These are phyloP conservation scores for Oryza punctata DNA, from an alignment of 176 grass and related monocot species.

Conservation along the genomic window DNA sequence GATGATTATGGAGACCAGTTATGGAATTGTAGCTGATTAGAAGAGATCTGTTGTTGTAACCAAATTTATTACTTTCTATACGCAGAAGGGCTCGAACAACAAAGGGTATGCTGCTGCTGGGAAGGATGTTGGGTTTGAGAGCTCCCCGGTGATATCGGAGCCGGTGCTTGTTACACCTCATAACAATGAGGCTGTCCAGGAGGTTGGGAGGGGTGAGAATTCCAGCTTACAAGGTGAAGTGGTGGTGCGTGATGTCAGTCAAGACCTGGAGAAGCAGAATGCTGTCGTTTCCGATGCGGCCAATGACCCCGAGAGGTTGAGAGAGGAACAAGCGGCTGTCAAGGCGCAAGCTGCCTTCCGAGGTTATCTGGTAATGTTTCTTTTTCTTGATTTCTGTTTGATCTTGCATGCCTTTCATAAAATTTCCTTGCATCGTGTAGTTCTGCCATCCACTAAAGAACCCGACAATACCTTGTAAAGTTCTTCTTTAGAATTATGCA, in stretches of 20 bases:
- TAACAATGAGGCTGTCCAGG: conserved; percentile 33
- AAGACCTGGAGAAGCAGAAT: conserved; percentile 45
- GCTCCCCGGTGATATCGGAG: conserved; percentile 82
- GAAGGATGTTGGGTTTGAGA: conserved; percentile 42
- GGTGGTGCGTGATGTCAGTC: conserved; percentile 30
- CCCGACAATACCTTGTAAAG: background rate
- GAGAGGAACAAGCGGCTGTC: conserved; percentile 71
- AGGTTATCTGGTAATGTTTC: conserved; percentile 74
- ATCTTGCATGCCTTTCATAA: background rate
- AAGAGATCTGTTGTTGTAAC: conserved; percentile 10
- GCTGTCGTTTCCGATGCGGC: conserved; percentile 24
- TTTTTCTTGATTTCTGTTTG: background rate
- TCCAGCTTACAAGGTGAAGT: conserved; percentile 52
- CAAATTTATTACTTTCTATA: background rate
- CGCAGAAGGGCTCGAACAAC: conserved; percentile 56
- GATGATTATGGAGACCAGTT: background rate
- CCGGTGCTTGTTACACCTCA: conserved; percentile 68
- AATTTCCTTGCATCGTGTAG: background rate
- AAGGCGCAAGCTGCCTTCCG: conserved; percentile 88
- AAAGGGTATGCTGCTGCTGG: conserved; percentile 47
- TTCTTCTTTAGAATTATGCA: background rate
- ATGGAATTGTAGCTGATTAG: background rate
- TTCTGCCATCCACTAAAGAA: background rate
- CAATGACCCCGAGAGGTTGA: conserved; percentile 37
- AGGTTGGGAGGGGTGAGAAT: conserved; percentile 45